phyloP scores from a whole-genome alignment of 1,284 basidiomycete species.

The Sphagnurus paluster region DNA sequence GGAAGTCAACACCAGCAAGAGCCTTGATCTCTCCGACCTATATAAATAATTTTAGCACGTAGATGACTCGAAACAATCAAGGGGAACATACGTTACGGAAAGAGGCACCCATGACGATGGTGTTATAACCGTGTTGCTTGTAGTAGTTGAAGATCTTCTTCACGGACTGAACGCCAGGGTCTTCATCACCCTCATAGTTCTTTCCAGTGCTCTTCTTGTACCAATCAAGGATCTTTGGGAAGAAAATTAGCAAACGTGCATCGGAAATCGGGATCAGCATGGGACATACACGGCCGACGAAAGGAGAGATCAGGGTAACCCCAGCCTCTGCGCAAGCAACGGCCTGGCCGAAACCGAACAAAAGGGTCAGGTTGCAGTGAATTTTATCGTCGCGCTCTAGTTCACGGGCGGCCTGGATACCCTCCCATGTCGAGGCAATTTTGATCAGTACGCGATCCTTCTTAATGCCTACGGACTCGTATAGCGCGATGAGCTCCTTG shows the following conservation, averaged over 20 bases:
- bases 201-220: constrained; percentile 90
- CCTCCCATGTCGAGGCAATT: constrained; percentile 99
- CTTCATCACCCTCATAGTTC: constrained; percentile 83
- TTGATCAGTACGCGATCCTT: constrained; percentile 98
- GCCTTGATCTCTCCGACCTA: constrained; percentile 91
- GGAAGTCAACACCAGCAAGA: constrained; percentile 94
- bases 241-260: constrained; percentile 8
- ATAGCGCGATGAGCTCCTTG: constrained; percentile 91
- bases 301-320: constrained; percentile 98
- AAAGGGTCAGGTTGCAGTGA: constrained; percentile 98
- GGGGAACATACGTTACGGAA: constrained; percentile 84
- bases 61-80: constrained; percentile 8
- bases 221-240: constrained; percentile 90
- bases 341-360: constrained; percentile 98
- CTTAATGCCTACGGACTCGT: constrained; percentile 87
- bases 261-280: constrained; percentile 11
- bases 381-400: constrained; percentile 92
- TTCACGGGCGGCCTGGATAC: constrained; percentile 97
- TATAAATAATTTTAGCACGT: constrained; percentile 11
- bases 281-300: constrained; percentile 88
- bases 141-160: constrained; percentile 99
- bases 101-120: constrained; percentile 99
- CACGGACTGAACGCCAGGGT: constrained; percentile 97
- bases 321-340: constrained; percentile 98
- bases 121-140: constrained; percentile 98